Conservation (phyloP, 1,284 basidiomycete species). For the Ustilago loliicola region DNA sequence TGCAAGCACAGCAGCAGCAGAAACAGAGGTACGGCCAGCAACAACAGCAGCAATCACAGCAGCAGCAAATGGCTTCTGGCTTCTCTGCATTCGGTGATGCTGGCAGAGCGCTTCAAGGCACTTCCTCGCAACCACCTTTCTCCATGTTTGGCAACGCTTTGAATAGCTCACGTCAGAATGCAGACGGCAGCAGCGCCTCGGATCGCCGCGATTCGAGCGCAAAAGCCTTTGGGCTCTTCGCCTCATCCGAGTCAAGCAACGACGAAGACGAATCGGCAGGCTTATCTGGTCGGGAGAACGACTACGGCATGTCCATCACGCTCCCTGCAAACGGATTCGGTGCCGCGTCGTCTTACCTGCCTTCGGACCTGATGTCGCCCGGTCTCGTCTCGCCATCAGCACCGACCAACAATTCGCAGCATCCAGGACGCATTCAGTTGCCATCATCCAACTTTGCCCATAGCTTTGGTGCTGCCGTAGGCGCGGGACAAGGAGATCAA, state of each 20-base stretch:
- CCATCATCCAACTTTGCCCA: slow-evolving; percentile 49
- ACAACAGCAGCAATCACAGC: slow-evolving; percentile 18
- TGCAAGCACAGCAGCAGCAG: slow-evolving; percentile 23
- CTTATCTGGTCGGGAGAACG: slow-evolving; percentile 11
- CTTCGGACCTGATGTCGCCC: slow-evolving; percentile 54
- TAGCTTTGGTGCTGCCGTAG: slow-evolving; percentile 24
- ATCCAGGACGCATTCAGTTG: slow-evolving; percentile 63
- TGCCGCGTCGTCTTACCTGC: slow-evolving; percentile 43
- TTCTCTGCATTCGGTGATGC: slow-evolving; percentile 31
- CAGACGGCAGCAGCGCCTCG: neutral
- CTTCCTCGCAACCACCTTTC: slow-evolving; percentile 16
- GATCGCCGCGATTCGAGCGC: slow-evolving; percentile 12
- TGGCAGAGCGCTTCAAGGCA: slow-evolving; percentile 12
- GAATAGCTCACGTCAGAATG: slow-evolving; percentile 10
- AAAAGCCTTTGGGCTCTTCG: slow-evolving; percentile 22
- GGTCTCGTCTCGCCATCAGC: slow-evolving; percentile 43
- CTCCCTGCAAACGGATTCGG: slow-evolving; percentile 39
- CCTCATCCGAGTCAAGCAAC: slow-evolving; percentile 3
- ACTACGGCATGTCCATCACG: slow-evolving; percentile 47
- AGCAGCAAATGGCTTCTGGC: slow-evolving; percentile 20
- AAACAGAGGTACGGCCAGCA: slow-evolving; percentile 24
- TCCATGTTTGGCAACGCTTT: slow-evolving; percentile 16
- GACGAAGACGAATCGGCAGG: neutral
- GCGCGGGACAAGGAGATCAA: slow-evolving; percentile 9
- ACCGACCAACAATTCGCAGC: slow-evolving; percentile 32